These are phyloP conservation scores for Fagopyrum esculentum DNA, from an alignment of 148 eudicot species.

Conservation along the genomic window DNA sequence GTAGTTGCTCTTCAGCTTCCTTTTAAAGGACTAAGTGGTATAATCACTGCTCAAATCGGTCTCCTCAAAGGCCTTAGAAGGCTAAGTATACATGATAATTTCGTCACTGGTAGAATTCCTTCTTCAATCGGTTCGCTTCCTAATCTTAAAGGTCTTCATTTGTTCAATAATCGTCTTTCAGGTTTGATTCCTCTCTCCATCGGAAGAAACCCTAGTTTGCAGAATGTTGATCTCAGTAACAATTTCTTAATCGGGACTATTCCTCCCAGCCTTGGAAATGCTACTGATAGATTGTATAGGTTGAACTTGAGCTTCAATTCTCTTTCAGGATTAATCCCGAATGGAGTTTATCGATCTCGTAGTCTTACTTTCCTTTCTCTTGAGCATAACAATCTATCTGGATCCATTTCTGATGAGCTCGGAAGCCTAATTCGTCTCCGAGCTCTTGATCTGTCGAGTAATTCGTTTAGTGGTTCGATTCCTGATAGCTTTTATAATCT, in stretches of 20 bases:
- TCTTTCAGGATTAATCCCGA: constrained; percentile 55
- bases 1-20: constrained; percentile 71
- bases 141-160: constrained; percentile 67
- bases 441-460: constrained; percentile 61
- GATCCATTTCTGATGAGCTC: constrained; percentile 59
- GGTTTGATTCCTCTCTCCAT: constrained; percentile 73
- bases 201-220: constrained; percentile 37
- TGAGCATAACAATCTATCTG: constrained; percentile 64
- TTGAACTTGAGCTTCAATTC: constrained; percentile 72
- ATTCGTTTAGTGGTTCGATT: constrained; percentile 52
- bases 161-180: constrained; percentile 73
- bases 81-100: constrained; percentile 73
- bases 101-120: constrained; percentile 57
- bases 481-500: constrained; percentile 43
- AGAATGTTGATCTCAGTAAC: constrained; percentile 59
- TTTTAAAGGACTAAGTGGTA: constrained; percentile 59
- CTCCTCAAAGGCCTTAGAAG: constrained; percentile 49
- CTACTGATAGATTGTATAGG: constrained; percentile 45
- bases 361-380: constrained; percentile 58
- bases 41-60: constrained; percentile 52
- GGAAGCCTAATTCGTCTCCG: constrained; percentile 36
- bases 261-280: constrained; percentile 41
- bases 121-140: constrained; percentile 54
- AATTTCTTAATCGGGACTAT: constrained; percentile 58
- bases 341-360: constrained; percentile 31